phyloP scores from a whole-genome alignment of 108 stramenopile genomes.

The Skeletonema marinoi region DNA sequence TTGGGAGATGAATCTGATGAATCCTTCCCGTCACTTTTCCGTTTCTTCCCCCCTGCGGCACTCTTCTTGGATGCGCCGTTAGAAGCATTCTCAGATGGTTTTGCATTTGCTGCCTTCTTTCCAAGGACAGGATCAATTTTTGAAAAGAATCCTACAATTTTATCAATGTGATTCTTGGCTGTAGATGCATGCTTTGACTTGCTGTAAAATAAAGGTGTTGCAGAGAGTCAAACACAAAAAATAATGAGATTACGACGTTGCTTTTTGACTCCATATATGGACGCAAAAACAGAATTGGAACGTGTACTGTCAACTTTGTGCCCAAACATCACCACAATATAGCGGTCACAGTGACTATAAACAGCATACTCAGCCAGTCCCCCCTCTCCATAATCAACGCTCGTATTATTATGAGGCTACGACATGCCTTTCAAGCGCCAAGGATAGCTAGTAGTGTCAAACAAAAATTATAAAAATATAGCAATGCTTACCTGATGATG shows the following conservation, averaged over 20 bases:
- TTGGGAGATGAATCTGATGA: conserved; percentile 25
- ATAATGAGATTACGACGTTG: background rate
- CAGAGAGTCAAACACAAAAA: background rate
- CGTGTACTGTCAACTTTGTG: background rate
- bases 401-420: background rate
- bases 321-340: background rate
- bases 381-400: background rate
- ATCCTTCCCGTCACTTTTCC: conserved; percentile 32
- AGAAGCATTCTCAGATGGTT: conserved; percentile 38
- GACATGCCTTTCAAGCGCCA: background rate
- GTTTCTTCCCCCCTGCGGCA: conserved; percentile 38
- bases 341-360: background rate
- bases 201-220: conserved; percentile 30
- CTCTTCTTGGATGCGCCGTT: conserved; percentile 29
- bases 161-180: conserved; percentile 63
- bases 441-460: background rate
- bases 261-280: background rate
- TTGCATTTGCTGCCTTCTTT: conserved; percentile 50
- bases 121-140: conserved; percentile 72
- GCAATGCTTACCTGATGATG: conserved; percentile 63
- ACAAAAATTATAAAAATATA: background rate
- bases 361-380: background rate
- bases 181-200: conserved; percentile 68
- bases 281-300: background rate
- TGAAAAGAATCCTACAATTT: conserved; percentile 59